Evolutionary conservation across 2,329 filamentous ascomycete genomes (phyloP), one percentile per base, ranked within the genome.

Genomic region (Sporothrix globosa): DNA sequence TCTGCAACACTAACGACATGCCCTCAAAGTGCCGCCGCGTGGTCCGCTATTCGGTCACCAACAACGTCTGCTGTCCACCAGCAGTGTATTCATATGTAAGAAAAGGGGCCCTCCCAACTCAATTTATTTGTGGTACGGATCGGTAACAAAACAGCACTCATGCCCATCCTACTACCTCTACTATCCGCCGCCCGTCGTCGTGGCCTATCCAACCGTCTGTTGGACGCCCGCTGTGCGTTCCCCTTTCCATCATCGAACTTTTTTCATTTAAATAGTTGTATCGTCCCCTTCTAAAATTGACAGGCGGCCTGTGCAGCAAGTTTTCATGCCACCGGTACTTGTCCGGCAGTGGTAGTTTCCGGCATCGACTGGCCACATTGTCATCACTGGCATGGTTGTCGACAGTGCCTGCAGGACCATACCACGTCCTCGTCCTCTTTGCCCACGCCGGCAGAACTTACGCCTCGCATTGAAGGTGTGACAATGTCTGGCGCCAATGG

Each of bases 201-300:
- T 67, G 19, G n/a, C 52, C 27, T 70, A 50, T n/a, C 69, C 69
- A 6, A 46, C 41, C 13, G 65, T 67, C n/a, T 67, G 65, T n/a
- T 66, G 63, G 63, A 53, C 46, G 27, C 46, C 63, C 14, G 46
- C 50, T 39, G 63, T 66, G 39, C 2, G 44, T 39, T 48, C 2
- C 19, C 13, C 1, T 1, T 41, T 11, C 41, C 17, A 7, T 10
- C 7, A 11, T 11, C 10, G 10, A 4, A 17, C 4, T 4, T 30
- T 17, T n/a, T 2, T 30, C 9, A 5, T 14, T 34, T 34, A 3
- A 14, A 14, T 14, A 46, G 3, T 48, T 14, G 17, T 66, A 4
- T 13, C 4, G 4, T 46, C 17, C 9, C 24, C 19, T 21, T 52
- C 63, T 50, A 63, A 46, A 19, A 63, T 46, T 63, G 58, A 63